A percentile compares a stretch with the other conserved stretches of the same genome.
Evolutionary conservation across 2,329 filamentous ascomycete species (phyloP).

Genomic region (Bipolaris bicolor): DNA sequence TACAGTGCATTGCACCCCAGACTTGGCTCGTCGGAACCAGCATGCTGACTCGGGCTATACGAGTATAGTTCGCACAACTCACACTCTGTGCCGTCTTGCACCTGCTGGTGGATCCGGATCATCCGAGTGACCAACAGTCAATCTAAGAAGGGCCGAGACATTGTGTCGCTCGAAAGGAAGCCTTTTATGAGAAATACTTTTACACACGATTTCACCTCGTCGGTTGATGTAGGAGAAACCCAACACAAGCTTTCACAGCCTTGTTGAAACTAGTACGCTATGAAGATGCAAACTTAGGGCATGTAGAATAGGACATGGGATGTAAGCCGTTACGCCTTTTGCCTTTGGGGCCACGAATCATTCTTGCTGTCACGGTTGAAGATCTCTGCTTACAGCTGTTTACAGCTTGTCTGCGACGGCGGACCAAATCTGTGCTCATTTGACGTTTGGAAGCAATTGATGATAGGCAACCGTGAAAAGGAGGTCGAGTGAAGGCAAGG

Average conservation of each 20-base stretch:
- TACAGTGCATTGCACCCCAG: slow-evolving; percentile 8
- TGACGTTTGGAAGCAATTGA: not conserved
- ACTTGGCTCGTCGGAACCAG: slow-evolving; percentile 1
- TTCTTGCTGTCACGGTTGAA: not conserved
- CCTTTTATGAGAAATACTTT: not conserved
- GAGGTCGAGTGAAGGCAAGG: no score
- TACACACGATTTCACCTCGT: slow-evolving; percentile 9
- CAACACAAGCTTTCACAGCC: slow-evolving; percentile 4
- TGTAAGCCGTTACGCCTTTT: not conserved
- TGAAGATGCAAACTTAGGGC: not conserved
- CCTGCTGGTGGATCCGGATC: not conserved
- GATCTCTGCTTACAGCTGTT: not conserved
- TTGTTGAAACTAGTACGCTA: slow-evolving; percentile 2
- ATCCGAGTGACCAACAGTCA: slow-evolving; percentile 3
- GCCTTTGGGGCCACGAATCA: not conserved
- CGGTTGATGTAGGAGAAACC: not conserved
- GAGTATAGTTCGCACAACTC: no score
- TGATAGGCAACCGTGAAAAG: not conserved
- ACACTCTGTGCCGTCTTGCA: not conserved
- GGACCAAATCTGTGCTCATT: not conserved
- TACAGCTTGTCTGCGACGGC: not conserved
- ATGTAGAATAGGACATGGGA: not conserved
- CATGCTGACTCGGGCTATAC: not conserved
- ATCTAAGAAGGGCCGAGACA: slow-evolving; percentile 9
- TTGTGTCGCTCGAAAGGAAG: not conserved